A percentile compares a stretch with the other conserved stretches of the same genome.
Conservation (phyloP, 2,329 filamentous ascomycete genomes). For the Niveomyces coronatus region DNA sequence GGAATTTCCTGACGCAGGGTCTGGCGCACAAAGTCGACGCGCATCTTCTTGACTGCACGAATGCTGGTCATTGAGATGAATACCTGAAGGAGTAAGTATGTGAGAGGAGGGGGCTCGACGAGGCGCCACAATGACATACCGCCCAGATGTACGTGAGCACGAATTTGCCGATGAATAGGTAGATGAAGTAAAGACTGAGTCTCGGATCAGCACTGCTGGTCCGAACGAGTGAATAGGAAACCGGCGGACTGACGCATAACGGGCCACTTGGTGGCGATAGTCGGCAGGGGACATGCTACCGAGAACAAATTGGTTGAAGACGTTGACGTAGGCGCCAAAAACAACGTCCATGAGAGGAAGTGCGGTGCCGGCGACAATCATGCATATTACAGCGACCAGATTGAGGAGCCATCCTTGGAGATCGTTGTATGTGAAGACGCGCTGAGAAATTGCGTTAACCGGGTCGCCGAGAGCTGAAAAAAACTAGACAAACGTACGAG, state of each 20-base stretch:
- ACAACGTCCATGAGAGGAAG: constrained; percentile 49
- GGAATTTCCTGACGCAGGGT: constrained; percentile 40
- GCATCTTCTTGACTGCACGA: constrained; percentile 25
- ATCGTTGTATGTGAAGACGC: constrained; percentile 30
- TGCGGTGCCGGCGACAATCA: constrained; percentile 26
- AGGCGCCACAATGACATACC: too few relatives aligned
- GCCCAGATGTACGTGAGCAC: constrained; percentile 43
- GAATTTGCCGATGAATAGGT: constrained; percentile 46
- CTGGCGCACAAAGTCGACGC: constrained; percentile 27
- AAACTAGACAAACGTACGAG: constrained; percentile 4
- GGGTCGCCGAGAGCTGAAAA: too few relatives aligned
- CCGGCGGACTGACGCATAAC: constrained; percentile 31
- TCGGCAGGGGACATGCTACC: constrained; percentile 30
- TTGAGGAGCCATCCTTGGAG: constrained; percentile 27
- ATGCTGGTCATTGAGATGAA: constrained; percentile 29
- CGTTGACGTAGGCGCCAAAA: constrained; percentile 43
- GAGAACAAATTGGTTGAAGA: constrained; percentile 46
- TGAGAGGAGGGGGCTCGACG: neutral
- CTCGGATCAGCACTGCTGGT: too few relatives aligned
- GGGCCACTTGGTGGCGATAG: constrained; percentile 40
- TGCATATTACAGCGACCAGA: constrained; percentile 23
- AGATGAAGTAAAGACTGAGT: constrained; percentile 43
- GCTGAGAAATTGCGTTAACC: too few relatives aligned
- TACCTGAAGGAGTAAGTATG: constrained; percentile 14
- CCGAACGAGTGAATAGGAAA: too few relatives aligned